phyloP scores from a whole-genome alignment of 306 rosid species.

The Canavalia gladiata region DNA sequence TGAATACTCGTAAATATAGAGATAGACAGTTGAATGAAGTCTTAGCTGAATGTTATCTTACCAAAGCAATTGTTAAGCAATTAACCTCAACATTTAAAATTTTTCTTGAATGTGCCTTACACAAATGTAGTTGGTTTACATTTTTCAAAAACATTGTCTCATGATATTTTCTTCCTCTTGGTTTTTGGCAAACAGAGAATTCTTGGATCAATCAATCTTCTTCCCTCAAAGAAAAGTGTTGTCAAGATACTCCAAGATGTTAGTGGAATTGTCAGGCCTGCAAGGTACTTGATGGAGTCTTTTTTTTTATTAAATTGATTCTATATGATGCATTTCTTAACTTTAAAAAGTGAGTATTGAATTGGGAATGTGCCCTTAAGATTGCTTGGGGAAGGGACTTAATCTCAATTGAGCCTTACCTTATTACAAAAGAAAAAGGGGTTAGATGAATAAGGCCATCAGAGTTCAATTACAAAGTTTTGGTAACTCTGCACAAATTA shows the following conservation, averaged over 20 bases:
- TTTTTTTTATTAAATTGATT: background rate
- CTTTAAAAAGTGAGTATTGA: background rate
- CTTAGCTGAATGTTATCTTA: background rate
- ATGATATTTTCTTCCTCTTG: slow-evolving; percentile 10
- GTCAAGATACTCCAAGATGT: slow-evolving; percentile 64
- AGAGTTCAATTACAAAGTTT: background rate
- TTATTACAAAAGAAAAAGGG: too few relatives aligned
- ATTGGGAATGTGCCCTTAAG: background rate
- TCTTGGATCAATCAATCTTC: slow-evolving; percentile 64
- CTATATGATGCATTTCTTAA: slow-evolving; percentile 11
- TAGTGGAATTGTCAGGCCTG: slow-evolving; percentile 63
- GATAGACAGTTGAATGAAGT: too few relatives aligned
- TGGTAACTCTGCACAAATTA: background rate
- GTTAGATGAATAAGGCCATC: too few relatives aligned
- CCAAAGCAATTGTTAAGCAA: background rate
- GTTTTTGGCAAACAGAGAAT: slow-evolving; percentile 48
- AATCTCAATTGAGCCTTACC: background rate
- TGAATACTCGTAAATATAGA: too few relatives aligned
- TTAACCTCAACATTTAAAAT: background rate
- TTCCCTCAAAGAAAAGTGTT: slow-evolving; percentile 69
- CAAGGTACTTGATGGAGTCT: slow-evolving; percentile 51
- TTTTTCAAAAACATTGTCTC: background rate
- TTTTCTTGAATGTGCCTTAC: background rate
- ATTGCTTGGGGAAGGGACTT: background rate
- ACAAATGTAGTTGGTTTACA: background rate